phyloP scores from a whole-genome alignment of 805 yeast species.

The Candida ficus region DNA sequence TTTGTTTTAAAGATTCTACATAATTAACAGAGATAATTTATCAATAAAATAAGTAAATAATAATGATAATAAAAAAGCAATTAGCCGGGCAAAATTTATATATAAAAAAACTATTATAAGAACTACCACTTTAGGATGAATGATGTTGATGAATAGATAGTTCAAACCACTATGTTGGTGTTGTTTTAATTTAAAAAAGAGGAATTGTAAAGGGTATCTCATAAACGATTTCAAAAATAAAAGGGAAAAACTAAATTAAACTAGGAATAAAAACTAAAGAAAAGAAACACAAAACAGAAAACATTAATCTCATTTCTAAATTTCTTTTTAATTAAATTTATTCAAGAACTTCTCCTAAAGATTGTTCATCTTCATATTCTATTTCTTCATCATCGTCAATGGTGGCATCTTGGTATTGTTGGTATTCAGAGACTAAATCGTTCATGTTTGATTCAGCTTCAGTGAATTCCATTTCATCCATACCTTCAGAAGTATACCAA shows the following conservation, averaged over 20 bases:
- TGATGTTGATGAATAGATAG: background rate
- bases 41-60: constrained; percentile 1
- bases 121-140: background rate
- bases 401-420: constrained; percentile 92
- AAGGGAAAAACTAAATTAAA: background rate
- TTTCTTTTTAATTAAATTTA: constrained; percentile 8
- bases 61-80: constrained; percentile 1
- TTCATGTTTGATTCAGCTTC: constrained; percentile 98
- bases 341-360: constrained; percentile 27
- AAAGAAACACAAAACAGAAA: background rate
- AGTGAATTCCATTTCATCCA: constrained; percentile 99
- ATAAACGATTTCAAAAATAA: background rate
- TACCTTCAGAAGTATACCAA: constrained; percentile 99
- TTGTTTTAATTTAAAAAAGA: too few species aligned
- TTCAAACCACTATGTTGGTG: too few species aligned
- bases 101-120: constrained; percentile 1
- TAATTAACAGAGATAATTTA: background rate
- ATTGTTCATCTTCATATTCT: constrained; percentile 27
- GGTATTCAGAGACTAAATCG: constrained; percentile 93
- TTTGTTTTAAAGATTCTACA: background rate
- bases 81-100: background rate
- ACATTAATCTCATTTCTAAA: background rate
- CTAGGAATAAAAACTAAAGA: background rate
- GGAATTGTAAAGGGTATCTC: constrained; percentile 1
- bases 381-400: constrained; percentile 65